phyloP scores from a whole-genome alignment of 2,329 filamentous ascomycete species.

The Waltergamsia citrina region DNA sequence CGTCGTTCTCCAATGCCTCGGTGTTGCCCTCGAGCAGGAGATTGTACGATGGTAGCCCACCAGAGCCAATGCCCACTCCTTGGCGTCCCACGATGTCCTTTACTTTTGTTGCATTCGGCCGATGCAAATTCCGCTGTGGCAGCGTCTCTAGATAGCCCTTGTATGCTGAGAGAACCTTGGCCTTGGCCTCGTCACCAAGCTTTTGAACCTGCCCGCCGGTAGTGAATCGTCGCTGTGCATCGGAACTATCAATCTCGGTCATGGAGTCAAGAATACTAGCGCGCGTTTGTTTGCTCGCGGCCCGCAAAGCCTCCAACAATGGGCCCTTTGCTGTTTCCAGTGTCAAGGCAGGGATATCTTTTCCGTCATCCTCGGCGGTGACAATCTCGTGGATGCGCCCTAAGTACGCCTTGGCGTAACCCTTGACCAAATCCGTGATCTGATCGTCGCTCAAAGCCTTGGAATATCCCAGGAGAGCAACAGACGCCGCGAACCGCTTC shows the following conservation, averaged over 20 bases:
- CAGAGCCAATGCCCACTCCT: conserved; percentile 4
- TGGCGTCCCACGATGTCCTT: conserved; percentile 4
- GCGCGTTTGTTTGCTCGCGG: background rate
- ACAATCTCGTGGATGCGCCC: background rate
- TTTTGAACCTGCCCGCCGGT: background rate
- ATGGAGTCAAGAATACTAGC: conserved; percentile 1
- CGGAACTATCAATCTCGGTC: conserved; percentile 2
- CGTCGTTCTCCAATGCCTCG: conserved; percentile 4
- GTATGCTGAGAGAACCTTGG: background rate
- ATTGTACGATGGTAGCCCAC: conserved; percentile 3
- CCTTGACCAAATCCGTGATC: background rate
- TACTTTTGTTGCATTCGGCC: background rate
- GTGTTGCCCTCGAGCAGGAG: conserved; percentile 3
- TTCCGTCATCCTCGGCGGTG: background rate
- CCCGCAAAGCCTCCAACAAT: conserved; percentile 1
- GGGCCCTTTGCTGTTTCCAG: background rate
- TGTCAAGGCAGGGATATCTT: background rate
- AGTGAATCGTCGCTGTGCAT: conserved; percentile 1
- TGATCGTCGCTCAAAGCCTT: conserved; percentile 4
- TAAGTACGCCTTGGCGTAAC: background rate
- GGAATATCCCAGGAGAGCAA: conserved; percentile 3
- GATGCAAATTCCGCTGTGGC: background rate
- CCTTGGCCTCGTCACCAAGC: background rate
- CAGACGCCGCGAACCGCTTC: conserved; percentile 2
- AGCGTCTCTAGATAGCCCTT: conserved; percentile 2